Percentiles rank a stretch among this genome's conserved stretches.
phyloP scores from a whole-genome alignment of 352 stramenopile genomes.

The Phytophthora pseudosyringae region DNA sequence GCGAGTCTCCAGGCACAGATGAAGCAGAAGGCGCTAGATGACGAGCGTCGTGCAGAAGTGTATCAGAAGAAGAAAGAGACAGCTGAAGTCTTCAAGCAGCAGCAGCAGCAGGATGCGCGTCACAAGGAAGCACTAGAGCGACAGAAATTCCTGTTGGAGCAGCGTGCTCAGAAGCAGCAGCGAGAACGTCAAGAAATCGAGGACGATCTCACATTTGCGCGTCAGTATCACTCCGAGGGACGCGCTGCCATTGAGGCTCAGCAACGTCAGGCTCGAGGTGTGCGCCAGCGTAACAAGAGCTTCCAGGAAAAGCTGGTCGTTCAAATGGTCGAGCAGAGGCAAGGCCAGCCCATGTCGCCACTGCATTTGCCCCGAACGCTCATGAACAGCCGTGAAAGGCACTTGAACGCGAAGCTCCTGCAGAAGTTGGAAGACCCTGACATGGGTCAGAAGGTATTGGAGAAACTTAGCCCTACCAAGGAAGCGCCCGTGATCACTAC shows the following conservation, averaged over 20 bases:
- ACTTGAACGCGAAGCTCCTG: slow-evolving; percentile 70
- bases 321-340: slow-evolving; percentile 71
- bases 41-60: slow-evolving; percentile 63
- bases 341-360: slow-evolving; percentile 52
- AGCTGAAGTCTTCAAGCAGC: slow-evolving; percentile 40
- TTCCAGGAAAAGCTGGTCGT: slow-evolving; percentile 66
- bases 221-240: slow-evolving; percentile 55
- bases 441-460: slow-evolving; percentile 60
- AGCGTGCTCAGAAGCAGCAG: slow-evolving; percentile 59
- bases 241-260: slow-evolving; percentile 52
- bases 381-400: slow-evolving; percentile 71
- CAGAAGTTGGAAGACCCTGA: slow-evolving; percentile 69
- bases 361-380: slow-evolving; percentile 61
- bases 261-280: slow-evolving; percentile 37
- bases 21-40: slow-evolving; percentile 52
- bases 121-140: slow-evolving; percentile 58
- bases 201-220: slow-evolving; percentile 66
- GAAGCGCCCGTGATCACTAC: slow-evolving; percentile 56
- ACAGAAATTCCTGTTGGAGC: slow-evolving; percentile 57
- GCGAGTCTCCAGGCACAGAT: slow-evolving; percentile 59
- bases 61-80: slow-evolving; percentile 70
- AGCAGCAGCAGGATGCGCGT: slow-evolving; percentile 35
- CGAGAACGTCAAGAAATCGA: slow-evolving; percentile 62
- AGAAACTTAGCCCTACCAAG: slow-evolving; percentile 68
- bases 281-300: slow-evolving; percentile 59